Base-by-base conservation (phyloP, 2,329 filamentous ascomycete genomes). In the Fusarium goolgardi region DNA sequence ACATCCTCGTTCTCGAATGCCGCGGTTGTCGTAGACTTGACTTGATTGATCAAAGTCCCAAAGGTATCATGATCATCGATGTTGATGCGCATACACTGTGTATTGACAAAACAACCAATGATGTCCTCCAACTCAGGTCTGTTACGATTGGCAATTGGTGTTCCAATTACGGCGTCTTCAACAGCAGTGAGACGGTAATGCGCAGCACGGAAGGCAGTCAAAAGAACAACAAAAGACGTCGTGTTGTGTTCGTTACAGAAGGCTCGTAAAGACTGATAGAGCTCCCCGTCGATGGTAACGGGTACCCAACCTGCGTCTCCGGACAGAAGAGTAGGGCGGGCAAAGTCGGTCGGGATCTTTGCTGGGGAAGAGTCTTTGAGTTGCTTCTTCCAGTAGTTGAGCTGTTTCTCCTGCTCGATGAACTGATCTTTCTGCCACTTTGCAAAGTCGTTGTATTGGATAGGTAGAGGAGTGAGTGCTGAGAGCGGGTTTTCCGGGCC, bases 371-470 rank as follows among this genome's bases (percentile, higher is more conserved):
- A 71, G 0, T 63, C 55, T 1, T 53, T 40, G 7, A 75, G 60
- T 9, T 74, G 67, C 2, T 47, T 25, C 12, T 44, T 49, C 74
- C 73, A 75, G 31, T 76, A 75, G 0, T 59, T 34, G 0, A 76
- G 49, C 15, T 76, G 74, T 7, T 35, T 53, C 23, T 73, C 32
- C 3, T 75, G 65, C 9, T 69, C 55, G 2, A 34, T 54, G 0
- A 44, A 59, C 13, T 75, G 71, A 2, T 31, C 21, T 0, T 65
- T 71, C 25, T 76, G 72, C 73, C 74, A 76, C 0, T 35, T 15
- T 1, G 75, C 43, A 27, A 65, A 75, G 54, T 76, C 74, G 5
- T 68, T 65, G 54, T 76, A 76, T 25, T 75, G 67, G 6, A 75
- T 71, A 0, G 70, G 65, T 0, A 75, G 51, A 2, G 70, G 67